Evolutionary conservation across 1,284 basidiomycete species (phyloP), one percentile per base, ranked within the genome.

Genomic region (Tilletia indica): DNA sequence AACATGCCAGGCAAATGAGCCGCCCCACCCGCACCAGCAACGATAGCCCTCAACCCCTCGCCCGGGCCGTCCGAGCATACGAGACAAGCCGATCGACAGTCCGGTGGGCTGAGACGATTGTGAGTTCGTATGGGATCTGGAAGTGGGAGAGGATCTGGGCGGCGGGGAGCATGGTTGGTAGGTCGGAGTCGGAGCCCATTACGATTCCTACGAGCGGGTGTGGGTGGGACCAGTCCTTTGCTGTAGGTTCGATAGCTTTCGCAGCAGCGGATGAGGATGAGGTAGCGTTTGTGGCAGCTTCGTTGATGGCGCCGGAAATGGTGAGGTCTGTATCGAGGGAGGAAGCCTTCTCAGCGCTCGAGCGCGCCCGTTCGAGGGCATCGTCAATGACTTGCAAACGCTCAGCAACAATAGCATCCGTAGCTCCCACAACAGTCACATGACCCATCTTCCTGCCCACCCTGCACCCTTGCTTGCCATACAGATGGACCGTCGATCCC

Each of bases 1-100:
- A 98, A 93, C 97, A 99, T 99, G 0, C 97, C 97, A 0, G 97
- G 96, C 11, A 99, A 86, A 86, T 99, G 96, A 4, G 97, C 96
- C 0, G 96, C 96, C 0, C 96, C 97, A 31, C 96, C 97, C 0
- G 97, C 96, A 11, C 96, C 96, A 1, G 96, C 95, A 70, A 99
- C 92, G 85, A 99, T 91, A 5, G 89, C 89, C 63, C 91, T 86
- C 61, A 90, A 77, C 0, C 96, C 21, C 95, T 87, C 8, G 89
- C 86, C 0, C 89, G 87, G 0, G 95, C 95, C 11, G 88, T 88
- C 67, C 90, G 87, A 4, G 97, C 92, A 78, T 97, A 98, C 72
- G 90, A 88, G 19, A 92, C 89, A 85, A 99, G 88, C 6, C 96
- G 86, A 73, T 93, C 91, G 0, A 95, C 94, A 1, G 96, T 99